Percentiles rank a stretch among this genome's conserved stretches.
Conservation (phyloP, 2,329 filamentous ascomycete genomes). For the Neodidymelliopsis sp. region DNA sequence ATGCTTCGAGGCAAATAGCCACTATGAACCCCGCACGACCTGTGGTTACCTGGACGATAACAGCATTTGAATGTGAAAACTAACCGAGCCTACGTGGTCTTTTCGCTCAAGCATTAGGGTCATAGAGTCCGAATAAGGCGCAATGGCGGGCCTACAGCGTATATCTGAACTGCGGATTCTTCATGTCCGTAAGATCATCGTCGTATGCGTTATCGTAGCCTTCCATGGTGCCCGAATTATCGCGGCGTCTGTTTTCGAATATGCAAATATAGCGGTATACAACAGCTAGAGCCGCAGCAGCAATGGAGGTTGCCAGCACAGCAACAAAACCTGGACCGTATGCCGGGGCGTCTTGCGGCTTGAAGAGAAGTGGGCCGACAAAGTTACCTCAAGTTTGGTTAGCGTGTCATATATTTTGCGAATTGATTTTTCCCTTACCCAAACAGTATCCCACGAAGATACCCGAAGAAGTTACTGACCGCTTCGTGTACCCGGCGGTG, state of each 20-base stretch:
- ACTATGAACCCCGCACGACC: background rate
- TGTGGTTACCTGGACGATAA: background rate
- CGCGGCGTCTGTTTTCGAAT: slow-evolving; percentile 54
- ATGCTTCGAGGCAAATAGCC: background rate
- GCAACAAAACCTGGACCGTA: slow-evolving; percentile 54
- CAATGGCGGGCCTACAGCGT: slow-evolving; percentile 11
- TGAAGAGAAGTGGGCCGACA: slow-evolving; percentile 42
- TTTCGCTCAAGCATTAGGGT: too few species aligned
- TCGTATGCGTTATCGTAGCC: slow-evolving; percentile 62
- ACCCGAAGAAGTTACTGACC: slow-evolving; percentile 57
- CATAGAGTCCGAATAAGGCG: background rate
- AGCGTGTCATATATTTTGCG: background rate
- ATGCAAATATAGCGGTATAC: slow-evolving; percentile 56
- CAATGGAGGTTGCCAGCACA: slow-evolving; percentile 47
- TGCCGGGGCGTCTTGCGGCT: slow-evolving; percentile 25
- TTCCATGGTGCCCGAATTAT: slow-evolving; percentile 54
- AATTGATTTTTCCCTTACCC: slow-evolving; percentile 38
- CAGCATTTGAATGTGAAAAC: background rate
- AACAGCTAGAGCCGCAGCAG: slow-evolving; percentile 49
- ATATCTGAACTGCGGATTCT: slow-evolving; percentile 34
- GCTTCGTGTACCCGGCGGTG: slow-evolving; percentile 62
- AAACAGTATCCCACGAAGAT: slow-evolving; percentile 62
- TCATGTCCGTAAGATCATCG: slow-evolving; percentile 58
- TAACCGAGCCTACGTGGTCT: background rate
- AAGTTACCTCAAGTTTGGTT: slow-evolving; percentile 33